A percentile compares a stretch with the other conserved stretches of the same genome.
These are phyloP conservation scores for Populus simonii DNA, from an alignment of 345 rosid genomes.

Conservation along the genomic window DNA sequence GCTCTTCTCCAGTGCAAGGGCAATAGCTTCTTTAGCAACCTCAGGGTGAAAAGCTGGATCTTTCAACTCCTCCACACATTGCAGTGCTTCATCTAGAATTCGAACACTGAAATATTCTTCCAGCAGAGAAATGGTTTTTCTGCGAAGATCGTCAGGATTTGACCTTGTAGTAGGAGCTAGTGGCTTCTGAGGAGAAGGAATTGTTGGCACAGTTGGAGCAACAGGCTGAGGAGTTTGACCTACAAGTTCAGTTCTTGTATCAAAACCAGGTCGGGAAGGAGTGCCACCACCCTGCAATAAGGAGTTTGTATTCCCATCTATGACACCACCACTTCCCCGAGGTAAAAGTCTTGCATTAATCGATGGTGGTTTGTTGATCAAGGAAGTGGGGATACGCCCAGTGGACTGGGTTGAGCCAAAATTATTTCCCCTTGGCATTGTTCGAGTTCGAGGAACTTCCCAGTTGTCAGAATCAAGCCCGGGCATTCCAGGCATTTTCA, in stretches of 20 bases:
- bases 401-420: conserved; percentile 37
- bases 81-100: conserved; percentile 61
- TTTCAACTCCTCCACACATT: conserved; percentile 61
- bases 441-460: conserved; percentile 58
- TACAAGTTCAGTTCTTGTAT: conserved; percentile 16
- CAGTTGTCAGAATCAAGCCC: conserved; percentile 66
- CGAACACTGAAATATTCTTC: conserved; percentile 61
- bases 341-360: conserved; percentile 29
- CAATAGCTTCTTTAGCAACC: conserved; percentile 67
- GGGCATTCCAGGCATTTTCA: conserved; percentile 90
- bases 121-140: conserved; percentile 51
- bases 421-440: conserved; percentile 71
- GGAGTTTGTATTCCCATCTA: conserved; percentile 35
- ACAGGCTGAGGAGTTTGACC: conserved; percentile 11
- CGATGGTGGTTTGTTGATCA: conserved; percentile 39
- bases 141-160: conserved; percentile 40
- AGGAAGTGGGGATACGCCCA: conserved; percentile 41
- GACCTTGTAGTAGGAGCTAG: conserved; percentile 25
- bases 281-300: conserved; percentile 36
- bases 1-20: conserved; percentile 64
- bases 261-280: conserved; percentile 19
- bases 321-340: conserved; percentile 33
- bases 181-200: conserved; percentile 20
- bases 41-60: conserved; percentile 60
- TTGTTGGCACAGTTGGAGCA: conserved; percentile 11